Evolutionary conservation across 164 flowering plant genomes (phyloP), one percentile per base, ranked within the genome.

Genomic region (Magnolia officinalis): DNA sequence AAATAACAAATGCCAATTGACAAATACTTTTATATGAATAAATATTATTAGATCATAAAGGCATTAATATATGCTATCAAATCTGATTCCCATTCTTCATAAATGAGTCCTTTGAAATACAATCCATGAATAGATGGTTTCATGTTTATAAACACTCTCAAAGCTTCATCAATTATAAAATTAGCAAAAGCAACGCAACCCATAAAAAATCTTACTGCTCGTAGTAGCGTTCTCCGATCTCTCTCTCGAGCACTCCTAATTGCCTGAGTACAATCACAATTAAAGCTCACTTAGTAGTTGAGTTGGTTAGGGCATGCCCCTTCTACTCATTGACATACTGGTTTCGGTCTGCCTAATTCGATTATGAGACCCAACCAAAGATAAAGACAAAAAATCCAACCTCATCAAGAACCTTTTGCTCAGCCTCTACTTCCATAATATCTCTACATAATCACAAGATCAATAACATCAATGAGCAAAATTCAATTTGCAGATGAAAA

Each of bases 171-270:
- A 59, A 19, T 59, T 59, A 13, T 19, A 59, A 59, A 59, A 59
- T 2, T 3, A 19, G n/a, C n/a, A 19, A 59, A 59, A 59, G n/a
- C n/a, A 11, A 59, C n/a, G 63, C 63, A 59, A 37, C 45, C 45
- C 45, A 37, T 51, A 45, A 9, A 9, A 31, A 50, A 73, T 19
- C 96, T 89, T 87, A 96, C 97, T 66, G 96, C 86, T 20, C 99
- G 91, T n/a, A 96, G 71, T 14, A 96, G 78, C 4, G 88, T 80
- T 80, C 99, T 86, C 59, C 94, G 82, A 20, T 96, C 99, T 86
- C 99, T 90, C 84, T 96, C 99, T 63, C 98, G 86, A 67, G 98
- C 90, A 90, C 92, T 96, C 81, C 88, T 94, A 13, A 96, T 84
- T 7, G 98, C 97, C 99, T 96, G 85, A 8, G 79, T 81, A 16